These are phyloP conservation scores for Lactifluus rugatus DNA, from an alignment of 768 basidiomycete species.

Conservation along the genomic window DNA sequence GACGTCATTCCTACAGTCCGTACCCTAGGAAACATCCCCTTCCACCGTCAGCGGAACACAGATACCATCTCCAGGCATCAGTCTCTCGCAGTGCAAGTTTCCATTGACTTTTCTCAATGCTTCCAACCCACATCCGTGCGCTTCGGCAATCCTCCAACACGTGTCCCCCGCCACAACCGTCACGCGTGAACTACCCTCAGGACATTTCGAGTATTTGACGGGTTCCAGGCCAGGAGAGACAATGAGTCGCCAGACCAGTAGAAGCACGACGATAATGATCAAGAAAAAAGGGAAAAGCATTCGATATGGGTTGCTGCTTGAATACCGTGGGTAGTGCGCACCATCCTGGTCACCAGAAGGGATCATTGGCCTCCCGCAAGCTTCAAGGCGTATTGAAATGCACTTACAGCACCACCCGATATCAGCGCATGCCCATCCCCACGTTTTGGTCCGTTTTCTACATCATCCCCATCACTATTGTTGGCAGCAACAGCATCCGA, in stretches of 20 bases:
- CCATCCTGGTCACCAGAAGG: neutral
- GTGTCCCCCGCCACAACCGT: conserved; percentile 18
- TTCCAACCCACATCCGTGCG: conserved; percentile 17
- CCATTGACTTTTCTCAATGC: conserved; percentile 10
- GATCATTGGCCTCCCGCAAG: neutral
- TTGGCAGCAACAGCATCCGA: neutral
- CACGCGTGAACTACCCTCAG: conserved; percentile 17
- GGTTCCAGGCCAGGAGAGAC: conserved; percentile 7
- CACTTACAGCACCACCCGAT: conserved; percentile 14
- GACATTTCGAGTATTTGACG: conserved; percentile 10
- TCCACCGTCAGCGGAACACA: conserved; percentile 10
- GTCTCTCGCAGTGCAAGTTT: conserved; percentile 12
- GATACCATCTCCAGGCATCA: conserved; percentile 17
- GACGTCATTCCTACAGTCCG: neutral
- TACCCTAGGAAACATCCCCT: neutral
- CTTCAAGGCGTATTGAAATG: neutral
- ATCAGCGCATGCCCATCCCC: conserved; percentile 6
- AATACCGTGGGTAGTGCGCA: neutral
- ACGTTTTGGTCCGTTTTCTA: conserved; percentile 16
- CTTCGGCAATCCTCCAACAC: conserved; percentile 20
- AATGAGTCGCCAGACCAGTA: conserved; percentile 18
- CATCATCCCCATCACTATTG: conserved; percentile 10
- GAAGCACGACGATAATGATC: conserved; percentile 18
- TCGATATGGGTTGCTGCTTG: conserved; percentile 17
- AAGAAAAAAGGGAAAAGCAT: conserved; percentile 20